A percentile compares a stretch with the other conserved stretches of the same genome.
Evolutionary conservation across 805 yeast genomes (phyloP).

Genomic region (Komagataella phaffii): DNA sequence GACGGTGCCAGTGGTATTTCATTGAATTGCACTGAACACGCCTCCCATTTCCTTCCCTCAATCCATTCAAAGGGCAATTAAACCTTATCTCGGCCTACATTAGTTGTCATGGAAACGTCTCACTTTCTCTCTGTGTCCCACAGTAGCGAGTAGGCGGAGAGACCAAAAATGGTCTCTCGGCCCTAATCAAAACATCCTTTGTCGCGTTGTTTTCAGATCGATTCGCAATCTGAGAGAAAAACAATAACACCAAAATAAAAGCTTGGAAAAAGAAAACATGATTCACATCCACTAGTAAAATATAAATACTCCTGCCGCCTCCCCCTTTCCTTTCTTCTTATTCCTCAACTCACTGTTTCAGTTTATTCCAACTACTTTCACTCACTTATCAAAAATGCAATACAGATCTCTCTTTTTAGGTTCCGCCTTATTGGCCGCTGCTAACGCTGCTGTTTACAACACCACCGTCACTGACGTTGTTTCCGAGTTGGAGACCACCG

Average conservation of each 20-base stretch:
- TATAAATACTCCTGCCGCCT: neutral
- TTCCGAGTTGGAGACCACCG: slow-evolving; percentile 8
- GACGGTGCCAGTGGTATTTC: neutral
- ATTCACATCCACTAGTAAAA: neutral
- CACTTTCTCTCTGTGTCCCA: neutral
- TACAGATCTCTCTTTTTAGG: slow-evolving; percentile 4
- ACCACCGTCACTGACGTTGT: slow-evolving; percentile 8
- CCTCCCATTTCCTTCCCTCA: too few relatives aligned
- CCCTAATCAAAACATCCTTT: neutral
- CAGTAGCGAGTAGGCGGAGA: neutral
- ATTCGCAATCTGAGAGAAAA: neutral
- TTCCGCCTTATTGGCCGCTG: slow-evolving; percentile 10
- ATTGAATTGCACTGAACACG: too few relatives aligned
- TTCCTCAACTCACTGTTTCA: neutral
- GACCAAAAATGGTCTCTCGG: neutral
- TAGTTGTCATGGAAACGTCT: neutral
- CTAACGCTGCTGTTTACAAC: slow-evolving; percentile 7
- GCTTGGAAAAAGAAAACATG: neutral
- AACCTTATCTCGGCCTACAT: neutral
- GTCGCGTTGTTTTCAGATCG: neutral
- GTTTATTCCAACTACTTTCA: slow-evolving; percentile 1
- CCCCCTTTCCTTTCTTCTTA: neutral
- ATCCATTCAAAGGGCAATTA: neutral
- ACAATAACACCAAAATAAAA: neutral
- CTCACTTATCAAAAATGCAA: slow-evolving; percentile 3